Base-by-base conservation (phyloP, 805 yeast genomes). In the Yarrowia yakushimensis region DNA sequence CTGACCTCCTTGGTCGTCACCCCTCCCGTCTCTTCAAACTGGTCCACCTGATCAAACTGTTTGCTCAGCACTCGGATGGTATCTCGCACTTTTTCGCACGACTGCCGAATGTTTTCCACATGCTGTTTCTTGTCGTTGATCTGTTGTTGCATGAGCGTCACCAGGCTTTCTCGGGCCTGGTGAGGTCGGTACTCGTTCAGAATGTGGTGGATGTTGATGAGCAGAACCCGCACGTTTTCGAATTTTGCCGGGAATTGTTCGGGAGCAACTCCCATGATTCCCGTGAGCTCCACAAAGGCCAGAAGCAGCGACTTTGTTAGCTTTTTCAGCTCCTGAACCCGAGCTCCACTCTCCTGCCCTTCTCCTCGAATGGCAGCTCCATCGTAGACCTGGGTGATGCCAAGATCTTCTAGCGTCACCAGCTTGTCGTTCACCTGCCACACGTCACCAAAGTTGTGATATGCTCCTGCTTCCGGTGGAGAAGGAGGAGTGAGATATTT, bases 121-220 rank as follows among this genome's bases (percentile, higher is more conserved):
- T 69, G 67, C 34, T 63, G 63, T 15, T 66, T 63, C 28, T 68
- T 65, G 27, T 66, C 64, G n/a, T 64, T 67, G 33, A 93, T 82
- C 69, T 88, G 91, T 60, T 83, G 86, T 68, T 82, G 84, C 71
- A 90, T 75, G 61, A 87, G 77, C 78, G 90, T 79, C 43, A 91
- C 89, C 66, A 94, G 78, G 55, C 92, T 86, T 69, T 94, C 99
- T 60, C 97, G 79, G 3, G 96, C 87, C 71, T 94, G 99, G 73
- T 94, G 98, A 2, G 97, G 94, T 65, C 99, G 79, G 74, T 94
- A 94, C 60, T 92, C 91, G 72, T 94, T 94, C 64, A 94, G 76
- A 36, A 94, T 76, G 72, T 94, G 98, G 72, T 94, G 97, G 66
- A 94, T 85, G 70, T 94, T 94, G 70, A 93, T 87, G 60, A 94